These are phyloP conservation scores for Naematelia aurantialba DNA, from an alignment of 768 basidiomycete genomes.

Conservation along the genomic window DNA sequence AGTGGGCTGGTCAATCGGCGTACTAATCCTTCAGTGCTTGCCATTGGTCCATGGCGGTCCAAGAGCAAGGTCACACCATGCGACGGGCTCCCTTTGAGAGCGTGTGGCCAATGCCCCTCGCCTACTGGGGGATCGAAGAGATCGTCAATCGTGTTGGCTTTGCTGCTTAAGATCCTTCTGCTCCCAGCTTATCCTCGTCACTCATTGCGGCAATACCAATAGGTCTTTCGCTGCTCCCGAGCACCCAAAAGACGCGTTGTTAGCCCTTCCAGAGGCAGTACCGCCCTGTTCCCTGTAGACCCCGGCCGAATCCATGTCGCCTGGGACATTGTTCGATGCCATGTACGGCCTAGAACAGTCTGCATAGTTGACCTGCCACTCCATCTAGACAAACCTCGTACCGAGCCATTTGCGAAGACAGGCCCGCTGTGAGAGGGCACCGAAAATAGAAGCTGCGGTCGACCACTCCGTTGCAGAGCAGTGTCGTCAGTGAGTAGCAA, in stretches of 20 bases:
- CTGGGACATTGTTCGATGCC: constrained; percentile 12
- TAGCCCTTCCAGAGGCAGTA: too few relatives aligned
- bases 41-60: not conserved
- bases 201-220: too few relatives aligned
- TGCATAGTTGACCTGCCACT: constrained; percentile 7
- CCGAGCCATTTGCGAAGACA: constrained; percentile 20
- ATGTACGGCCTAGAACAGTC: constrained; percentile 11
- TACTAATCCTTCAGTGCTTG: not conserved
- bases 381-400: constrained; percentile 14
- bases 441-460: not conserved
- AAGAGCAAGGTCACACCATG: not conserved
- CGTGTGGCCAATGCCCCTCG: not conserved
- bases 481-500: constrained; percentile 15
- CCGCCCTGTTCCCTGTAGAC: too few relatives aligned
- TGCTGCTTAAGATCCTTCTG: not conserved
- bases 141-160: not conserved
- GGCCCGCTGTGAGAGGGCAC: constrained; percentile 13
- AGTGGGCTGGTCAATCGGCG: not conserved
- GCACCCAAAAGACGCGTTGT: too few relatives aligned
- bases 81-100: not conserved
- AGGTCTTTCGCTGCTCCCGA: too few relatives aligned
- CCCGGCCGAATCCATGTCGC: too few relatives aligned
- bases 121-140: not conserved
- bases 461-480: constrained; percentile 9
- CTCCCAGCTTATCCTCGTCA: too few relatives aligned